phyloP scores from a whole-genome alignment of 345 rosid genomes.

The Heritiera fomes region DNA sequence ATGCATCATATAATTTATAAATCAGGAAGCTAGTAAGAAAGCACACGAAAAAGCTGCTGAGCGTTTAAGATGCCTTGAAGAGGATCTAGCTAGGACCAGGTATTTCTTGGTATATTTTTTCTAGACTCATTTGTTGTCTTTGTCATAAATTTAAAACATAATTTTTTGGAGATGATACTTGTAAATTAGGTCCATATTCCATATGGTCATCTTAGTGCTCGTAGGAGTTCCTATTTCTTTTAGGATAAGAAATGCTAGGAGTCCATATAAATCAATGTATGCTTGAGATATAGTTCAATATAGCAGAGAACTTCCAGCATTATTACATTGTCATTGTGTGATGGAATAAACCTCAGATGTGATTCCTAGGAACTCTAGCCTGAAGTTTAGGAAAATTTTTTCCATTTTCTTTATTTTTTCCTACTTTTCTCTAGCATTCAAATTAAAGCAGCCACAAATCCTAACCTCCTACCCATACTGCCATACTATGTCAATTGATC shows the following conservation, averaged over 20 bases:
- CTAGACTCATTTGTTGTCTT: not conserved
- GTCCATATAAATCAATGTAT: not conserved
- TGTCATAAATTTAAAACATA: not conserved
- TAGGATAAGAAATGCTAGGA: not conserved
- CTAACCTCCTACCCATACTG: not conserved
- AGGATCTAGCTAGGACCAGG: conserved; percentile 73
- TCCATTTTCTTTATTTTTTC: not conserved
- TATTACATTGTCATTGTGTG: not conserved
- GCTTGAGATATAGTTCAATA: not conserved
- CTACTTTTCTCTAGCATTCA: not conserved
- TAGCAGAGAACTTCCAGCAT: not conserved
- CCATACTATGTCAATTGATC: not conserved
- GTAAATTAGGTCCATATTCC: not conserved
- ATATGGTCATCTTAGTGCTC: not conserved
- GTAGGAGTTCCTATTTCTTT: not conserved
- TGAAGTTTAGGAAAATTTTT: not conserved
- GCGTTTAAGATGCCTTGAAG: conserved; percentile 71
- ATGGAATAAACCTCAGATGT: not conserved
- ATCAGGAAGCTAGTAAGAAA: conserved; percentile 77
- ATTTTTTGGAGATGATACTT: not conserved
- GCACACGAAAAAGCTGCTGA: conserved; percentile 76
- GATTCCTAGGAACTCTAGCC: not conserved
- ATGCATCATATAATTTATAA: conserved; percentile 19
- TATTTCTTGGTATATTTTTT: conserved; percentile 16
- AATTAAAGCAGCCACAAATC: not conserved